These are phyloP conservation scores for Acanthamoeba sp. DNA, from an alignment of 208 protist genomes.

Conservation along the genomic window DNA sequence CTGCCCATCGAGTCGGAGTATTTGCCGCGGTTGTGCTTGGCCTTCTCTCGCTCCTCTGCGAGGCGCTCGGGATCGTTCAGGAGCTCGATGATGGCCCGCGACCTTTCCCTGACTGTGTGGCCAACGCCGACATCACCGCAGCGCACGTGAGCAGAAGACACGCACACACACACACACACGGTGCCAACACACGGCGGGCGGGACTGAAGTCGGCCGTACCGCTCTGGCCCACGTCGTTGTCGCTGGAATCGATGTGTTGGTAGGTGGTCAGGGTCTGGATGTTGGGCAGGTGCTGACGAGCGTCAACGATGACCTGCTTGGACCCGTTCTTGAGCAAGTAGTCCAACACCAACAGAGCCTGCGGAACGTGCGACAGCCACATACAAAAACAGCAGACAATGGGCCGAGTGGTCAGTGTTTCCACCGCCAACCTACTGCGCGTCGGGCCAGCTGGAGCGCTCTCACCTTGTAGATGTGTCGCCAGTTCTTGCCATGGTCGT, in stretches of 20 bases:
- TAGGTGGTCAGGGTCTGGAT: slow-evolving; percentile 75
- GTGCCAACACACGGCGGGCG: not conserved
- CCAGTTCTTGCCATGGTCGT: slow-evolving; percentile 82
- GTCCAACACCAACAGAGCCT: slow-evolving; percentile 82
- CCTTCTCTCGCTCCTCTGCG: slow-evolving; percentile 80
- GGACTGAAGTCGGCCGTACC: not conserved
- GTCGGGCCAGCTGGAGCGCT: no score
- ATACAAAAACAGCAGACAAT: not conserved
- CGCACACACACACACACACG: not conserved
- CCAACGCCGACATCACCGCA: slow-evolving; percentile 35
- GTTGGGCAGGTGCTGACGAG: slow-evolving; percentile 81
- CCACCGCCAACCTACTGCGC: no score
- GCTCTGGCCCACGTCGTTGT: slow-evolving; percentile 62
- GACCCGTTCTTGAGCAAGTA: slow-evolving; percentile 85
- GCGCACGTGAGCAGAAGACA: not conserved
- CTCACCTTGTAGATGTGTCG: slow-evolving; percentile 85
- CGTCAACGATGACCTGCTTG: slow-evolving; percentile 80
- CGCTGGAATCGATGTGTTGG: slow-evolving; percentile 39
- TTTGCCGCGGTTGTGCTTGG: slow-evolving; percentile 79
- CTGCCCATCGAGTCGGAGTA: slow-evolving; percentile 43
- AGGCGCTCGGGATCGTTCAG: slow-evolving; percentile 81
- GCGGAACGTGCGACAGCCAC: not conserved
- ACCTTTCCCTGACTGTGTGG: slow-evolving; percentile 75
- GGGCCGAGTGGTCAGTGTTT: not conserved
- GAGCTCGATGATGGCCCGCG: slow-evolving; percentile 77